Conservation (phyloP, 2,329 filamentous ascomycete species). For the Trichophyton simii region DNA sequence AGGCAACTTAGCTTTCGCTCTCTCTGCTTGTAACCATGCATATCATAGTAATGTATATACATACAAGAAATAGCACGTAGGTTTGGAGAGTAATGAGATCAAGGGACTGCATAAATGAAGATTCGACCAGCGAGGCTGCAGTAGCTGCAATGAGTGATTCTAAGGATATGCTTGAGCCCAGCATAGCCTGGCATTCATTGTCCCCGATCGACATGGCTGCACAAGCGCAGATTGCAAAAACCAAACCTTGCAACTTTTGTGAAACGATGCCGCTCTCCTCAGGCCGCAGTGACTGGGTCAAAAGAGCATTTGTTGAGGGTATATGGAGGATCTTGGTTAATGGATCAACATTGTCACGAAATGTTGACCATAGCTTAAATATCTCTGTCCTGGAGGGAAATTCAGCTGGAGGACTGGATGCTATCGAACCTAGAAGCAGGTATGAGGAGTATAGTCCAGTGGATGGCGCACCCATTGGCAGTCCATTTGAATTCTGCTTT, state of each 20-base stretch:
- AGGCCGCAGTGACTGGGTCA: neutral
- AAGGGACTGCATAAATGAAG: conserved; percentile 32
- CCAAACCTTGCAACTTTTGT: conserved; percentile 8
- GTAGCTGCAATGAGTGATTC: neutral
- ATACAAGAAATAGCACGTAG: conserved; percentile 32
- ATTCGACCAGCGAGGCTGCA: conserved; percentile 20
- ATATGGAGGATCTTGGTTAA: conserved; percentile 60
- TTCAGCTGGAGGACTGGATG: neutral
- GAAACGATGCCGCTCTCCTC: neutral
- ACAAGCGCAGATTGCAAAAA: conserved; percentile 20
- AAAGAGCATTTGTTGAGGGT: conserved; percentile 49
- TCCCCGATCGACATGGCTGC: conserved; percentile 23
- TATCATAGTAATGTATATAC: neutral
- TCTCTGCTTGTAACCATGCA: neutral
- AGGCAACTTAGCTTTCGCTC: neutral
- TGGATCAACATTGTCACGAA: conserved; percentile 45
- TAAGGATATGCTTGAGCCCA: conserved; percentile 16
- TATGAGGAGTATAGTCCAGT: neutral
- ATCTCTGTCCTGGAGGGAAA: neutral
- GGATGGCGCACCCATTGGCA: neutral
- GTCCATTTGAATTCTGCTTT: neutral
- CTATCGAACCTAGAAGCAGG: neutral
- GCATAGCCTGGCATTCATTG: conserved; percentile 22
- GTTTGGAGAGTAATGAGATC: conserved; percentile 36
- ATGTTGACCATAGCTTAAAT: neutral